Conservation (phyloP, 116 monocot species). For the Thalassia testudinum region DNA sequence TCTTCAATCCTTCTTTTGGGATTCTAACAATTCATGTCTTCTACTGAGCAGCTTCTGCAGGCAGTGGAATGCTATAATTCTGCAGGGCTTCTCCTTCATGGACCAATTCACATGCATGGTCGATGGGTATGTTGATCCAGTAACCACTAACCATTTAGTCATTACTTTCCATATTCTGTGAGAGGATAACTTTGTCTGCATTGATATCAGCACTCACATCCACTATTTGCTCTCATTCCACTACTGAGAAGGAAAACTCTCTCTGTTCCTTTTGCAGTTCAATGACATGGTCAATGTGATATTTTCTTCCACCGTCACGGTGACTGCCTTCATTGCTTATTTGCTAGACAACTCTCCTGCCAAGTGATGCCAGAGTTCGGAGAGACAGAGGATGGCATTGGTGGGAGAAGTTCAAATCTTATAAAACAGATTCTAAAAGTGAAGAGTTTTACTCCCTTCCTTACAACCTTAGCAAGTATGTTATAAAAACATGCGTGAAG, state of each 20-base stretch:
- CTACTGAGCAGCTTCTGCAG: slow-evolving; percentile 55
- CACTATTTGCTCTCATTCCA: background rate
- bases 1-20: no score
- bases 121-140: slow-evolving; percentile 29
- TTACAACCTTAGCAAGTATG: slow-evolving; percentile 75
- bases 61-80: slow-evolving; percentile 74
- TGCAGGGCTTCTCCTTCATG: slow-evolving; percentile 80
- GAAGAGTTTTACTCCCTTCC: slow-evolving; percentile 88
- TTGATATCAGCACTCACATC: background rate
- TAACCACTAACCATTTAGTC: background rate
- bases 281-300: slow-evolving; percentile 77
- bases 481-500: no score
- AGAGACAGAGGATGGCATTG: slow-evolving; percentile 78
- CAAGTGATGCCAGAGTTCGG: slow-evolving; percentile 15
- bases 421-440: slow-evolving; percentile 37
- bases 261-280: slow-evolving; percentile 32
- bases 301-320: slow-evolving; percentile 66
- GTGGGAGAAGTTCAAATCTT: slow-evolving; percentile 77
- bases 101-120: slow-evolving; percentile 46
- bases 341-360: slow-evolving; percentile 50
- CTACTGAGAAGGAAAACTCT: background rate
- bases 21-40: background rate
- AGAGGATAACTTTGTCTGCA: no score
- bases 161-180: no score
- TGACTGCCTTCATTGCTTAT: slow-evolving; percentile 58